phyloP scores from a whole-genome alignment of 2,329 filamentous ascomycete species.

The Salinomyces thailandicus region DNA sequence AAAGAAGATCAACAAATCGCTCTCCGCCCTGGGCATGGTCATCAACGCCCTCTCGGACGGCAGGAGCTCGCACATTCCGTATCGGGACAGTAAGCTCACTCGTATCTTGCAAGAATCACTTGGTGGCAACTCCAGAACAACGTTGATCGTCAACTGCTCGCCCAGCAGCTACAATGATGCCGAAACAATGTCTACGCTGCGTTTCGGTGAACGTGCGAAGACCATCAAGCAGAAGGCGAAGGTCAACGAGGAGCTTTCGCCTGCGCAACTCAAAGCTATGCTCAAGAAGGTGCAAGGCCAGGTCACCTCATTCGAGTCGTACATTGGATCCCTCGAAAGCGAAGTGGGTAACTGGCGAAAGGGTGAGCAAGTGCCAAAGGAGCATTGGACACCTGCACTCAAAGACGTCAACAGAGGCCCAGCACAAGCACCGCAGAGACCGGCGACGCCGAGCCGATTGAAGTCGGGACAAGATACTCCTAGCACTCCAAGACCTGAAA shows the following conservation, averaged over 20 bases:
- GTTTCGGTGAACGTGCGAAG: constrained; percentile 93
- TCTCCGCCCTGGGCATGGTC: constrained; percentile 96
- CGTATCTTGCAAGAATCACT: constrained; percentile 94
- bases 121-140: constrained; percentile 96
- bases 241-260: constrained; percentile 96
- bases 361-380: constrained; percentile 79
- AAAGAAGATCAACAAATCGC: constrained; percentile 99
- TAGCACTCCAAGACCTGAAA: constrained; percentile 48
- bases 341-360: constrained; percentile 81
- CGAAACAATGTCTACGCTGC: constrained; percentile 82
- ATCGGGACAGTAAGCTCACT: constrained; percentile 95
- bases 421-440: constrained; percentile 40
- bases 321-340: constrained; percentile 70
- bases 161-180: constrained; percentile 96
- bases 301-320: constrained; percentile 77
- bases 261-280: constrained; percentile 83
- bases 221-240: constrained; percentile 99
- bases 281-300: constrained; percentile 88
- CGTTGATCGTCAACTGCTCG: constrained; percentile 97
- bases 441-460: constrained; percentile 52
- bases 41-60: constrained; percentile 96
- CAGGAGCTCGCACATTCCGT: constrained; percentile 92
- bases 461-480: constrained; percentile 38
- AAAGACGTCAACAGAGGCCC: constrained; percentile 32
- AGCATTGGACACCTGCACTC: constrained; percentile 68